Percentiles rank a stretch among this genome's conserved stretches.
Conservation (phyloP, 768 basidiomycete genomes). For the Strobilomyces dryophilus region DNA sequence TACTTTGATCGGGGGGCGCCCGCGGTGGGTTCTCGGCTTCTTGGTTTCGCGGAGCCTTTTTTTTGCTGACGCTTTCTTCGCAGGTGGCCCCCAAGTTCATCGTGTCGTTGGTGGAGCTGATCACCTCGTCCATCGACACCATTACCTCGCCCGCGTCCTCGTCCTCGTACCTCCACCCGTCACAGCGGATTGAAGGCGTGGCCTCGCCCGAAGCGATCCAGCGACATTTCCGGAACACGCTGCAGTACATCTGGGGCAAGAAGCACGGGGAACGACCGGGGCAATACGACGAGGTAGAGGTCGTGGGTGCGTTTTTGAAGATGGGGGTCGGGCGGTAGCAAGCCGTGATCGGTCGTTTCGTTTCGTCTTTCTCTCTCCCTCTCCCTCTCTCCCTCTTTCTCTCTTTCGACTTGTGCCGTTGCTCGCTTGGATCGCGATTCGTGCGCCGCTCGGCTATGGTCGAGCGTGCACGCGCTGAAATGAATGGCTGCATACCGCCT, state of each 20-base stretch:
- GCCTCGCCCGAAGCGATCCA: constrained; percentile 92
- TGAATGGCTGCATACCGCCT: no score
- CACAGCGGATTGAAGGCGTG: constrained; percentile 87
- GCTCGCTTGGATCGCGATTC: no score
- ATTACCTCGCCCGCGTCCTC: constrained; percentile 60
- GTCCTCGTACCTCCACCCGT: constrained; percentile 70
- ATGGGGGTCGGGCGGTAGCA: constrained; percentile 71
- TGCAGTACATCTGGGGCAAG: constrained; percentile 75
- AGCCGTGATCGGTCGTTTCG: no score
- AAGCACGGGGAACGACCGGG: constrained; percentile 42
- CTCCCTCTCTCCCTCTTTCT: background rate
- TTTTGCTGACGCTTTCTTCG: background rate
- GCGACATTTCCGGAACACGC: constrained; percentile 89
- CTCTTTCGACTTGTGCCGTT: background rate
- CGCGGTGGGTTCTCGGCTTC: constrained; percentile 52
- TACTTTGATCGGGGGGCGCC: constrained; percentile 93
- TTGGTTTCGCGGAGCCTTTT: background rate
- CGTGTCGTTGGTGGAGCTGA: constrained; percentile 93
- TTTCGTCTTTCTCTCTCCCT: no score
- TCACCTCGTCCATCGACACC: constrained; percentile 90
- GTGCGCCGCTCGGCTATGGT: no score
- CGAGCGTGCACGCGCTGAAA: no score
- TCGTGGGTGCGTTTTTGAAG: constrained; percentile 84
- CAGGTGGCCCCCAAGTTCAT: constrained; percentile 95
- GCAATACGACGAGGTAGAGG: constrained; percentile 84